Evolutionary conservation across 768 basidiomycete genomes (phyloP), one percentile per base, ranked within the genome.

Genomic region (Lactifluus subvellereus): DNA sequence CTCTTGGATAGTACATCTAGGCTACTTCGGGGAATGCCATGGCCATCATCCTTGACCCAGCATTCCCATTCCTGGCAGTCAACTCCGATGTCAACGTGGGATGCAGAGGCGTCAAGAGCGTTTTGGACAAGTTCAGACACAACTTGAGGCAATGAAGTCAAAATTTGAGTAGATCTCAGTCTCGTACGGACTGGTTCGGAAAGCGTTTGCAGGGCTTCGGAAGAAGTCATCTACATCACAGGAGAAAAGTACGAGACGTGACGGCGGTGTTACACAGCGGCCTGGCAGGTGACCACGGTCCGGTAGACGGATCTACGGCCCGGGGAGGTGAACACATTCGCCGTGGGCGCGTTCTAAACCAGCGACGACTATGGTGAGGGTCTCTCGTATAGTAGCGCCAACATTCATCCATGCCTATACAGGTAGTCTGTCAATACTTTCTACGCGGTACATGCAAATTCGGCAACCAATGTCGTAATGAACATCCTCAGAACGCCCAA

Each of bases 91-190:
- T 89, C 85, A 55, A 98, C 78, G 22, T 80, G 78, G 16, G 73
- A 77, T 0, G 94, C 84, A 33, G 79, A 78, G 2, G 95, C 91
- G 69, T 98, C 96, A 9, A 98, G 78, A 3, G 91, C 81, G 72
- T 98, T 98, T 72, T 95, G 94, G 11, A 94, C 73, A 40, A 98
- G 83, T 73, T 98, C 94, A 2, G 86, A 86, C 22, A 95, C 77
- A 61, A 95, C 78, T 71, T 89, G 85, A 8, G 88, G 79, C 32
- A 97, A 71, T 6, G 92, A 89, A 0, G 92, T 92, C 62, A 98
- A 75, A 66, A 95, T 86, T 69, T 91, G 84, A 0, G 90, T 83
- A 2, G 94, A 94, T 48, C 95, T 85, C 50, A 98, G 78, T 68
- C 79, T 84, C 22, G 83, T 77, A 50, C 83, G 85, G 6, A 90